phyloP scores from a whole-genome alignment of 106 monocot genomes.

The Apostasia ramifera region DNA sequence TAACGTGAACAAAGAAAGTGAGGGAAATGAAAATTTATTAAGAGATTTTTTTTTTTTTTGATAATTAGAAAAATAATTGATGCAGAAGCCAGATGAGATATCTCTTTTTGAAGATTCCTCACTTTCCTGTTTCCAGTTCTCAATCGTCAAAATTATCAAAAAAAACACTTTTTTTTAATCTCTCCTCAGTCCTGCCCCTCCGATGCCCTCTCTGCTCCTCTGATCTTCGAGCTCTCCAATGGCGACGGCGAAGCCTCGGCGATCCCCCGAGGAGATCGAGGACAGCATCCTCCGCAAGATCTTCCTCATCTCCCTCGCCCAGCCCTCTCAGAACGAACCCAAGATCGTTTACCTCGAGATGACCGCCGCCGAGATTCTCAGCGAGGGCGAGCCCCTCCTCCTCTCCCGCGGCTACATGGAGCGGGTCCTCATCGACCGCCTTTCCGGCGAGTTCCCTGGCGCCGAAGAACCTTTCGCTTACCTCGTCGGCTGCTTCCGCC shows the following conservation, averaged over 20 bases:
- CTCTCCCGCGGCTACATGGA: conserved; percentile 56
- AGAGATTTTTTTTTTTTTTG: too few species aligned
- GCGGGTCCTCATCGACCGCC: conserved; percentile 86
- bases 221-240: conserved; percentile 6
- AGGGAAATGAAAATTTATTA: too few species aligned
- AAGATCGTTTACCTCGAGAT: conserved; percentile 59
- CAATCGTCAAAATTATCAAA: too few species aligned
- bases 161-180: too few species aligned
- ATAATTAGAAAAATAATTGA: too few species aligned
- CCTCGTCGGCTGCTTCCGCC: conserved; percentile 58
- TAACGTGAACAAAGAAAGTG: too few species aligned
- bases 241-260: conserved; percentile 48
- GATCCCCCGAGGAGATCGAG: conserved; percentile 77
- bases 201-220: too few species aligned
- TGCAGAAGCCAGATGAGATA: too few species aligned
- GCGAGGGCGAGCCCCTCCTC: conserved; percentile 63
- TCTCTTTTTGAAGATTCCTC: too few species aligned
- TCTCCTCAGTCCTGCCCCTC: too few species aligned
- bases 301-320: conserved; percentile 55
- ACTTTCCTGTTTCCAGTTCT: too few species aligned
- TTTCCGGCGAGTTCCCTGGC: conserved; percentile 34
- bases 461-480: conserved; percentile 46
- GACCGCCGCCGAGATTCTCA: conserved; percentile 89
- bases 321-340: conserved; percentile 14
- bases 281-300: conserved; percentile 96